Evolutionary conservation across 2,329 filamentous ascomycete genomes (phyloP), one percentile per base, ranked within the genome.

Genomic region (Elsinoe batatas): DNA sequence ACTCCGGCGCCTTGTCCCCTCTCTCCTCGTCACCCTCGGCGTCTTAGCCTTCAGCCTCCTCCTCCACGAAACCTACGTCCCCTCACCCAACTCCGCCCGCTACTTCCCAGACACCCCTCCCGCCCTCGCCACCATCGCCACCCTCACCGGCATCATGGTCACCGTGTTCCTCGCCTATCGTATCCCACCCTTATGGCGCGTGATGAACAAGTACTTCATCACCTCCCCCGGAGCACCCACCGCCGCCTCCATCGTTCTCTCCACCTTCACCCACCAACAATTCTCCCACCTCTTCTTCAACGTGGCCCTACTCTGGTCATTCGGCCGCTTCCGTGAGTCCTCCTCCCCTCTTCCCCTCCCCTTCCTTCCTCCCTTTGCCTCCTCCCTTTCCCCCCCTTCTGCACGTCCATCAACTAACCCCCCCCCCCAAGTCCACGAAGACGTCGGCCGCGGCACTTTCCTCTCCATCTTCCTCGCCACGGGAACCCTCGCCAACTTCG

Each of bases 121-220:
- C 1, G 76, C 83, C 12, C 74, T 79, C 2, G 81, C 82, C 11
- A 88, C 87, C 2, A 72, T 88, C n/a, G 72, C 75, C 33, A 71
- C 74, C 5, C 68, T 91, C 40, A 74, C 88, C 43, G 73, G 70
- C n/a, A 57, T 77, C 49, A 89, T 90, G 66, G 57, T 77, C 5
- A 60, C 74, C 37, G 71, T 84, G 10, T 83, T 76, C 61, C 56
- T 76, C 20, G 70, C 76, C 26, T 89, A 85, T 83, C 78, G 77
- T 61, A 61, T 82, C 10, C 84, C 85, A 46, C 80, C 81, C 1
- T 63, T 82, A 30, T 91, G 85, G 83, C 69, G 72, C 11, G 53
- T 81, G 13, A 70, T 89, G 61, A 91, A 88, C 70, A 79, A 75
- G 59, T 85, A 85, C 71, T 82, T 88, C 70, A 72, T 86, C 38